Evolutionary conservation across 1,284 basidiomycete species (phyloP).

Genomic region (Mrakiaceae sp.): DNA sequence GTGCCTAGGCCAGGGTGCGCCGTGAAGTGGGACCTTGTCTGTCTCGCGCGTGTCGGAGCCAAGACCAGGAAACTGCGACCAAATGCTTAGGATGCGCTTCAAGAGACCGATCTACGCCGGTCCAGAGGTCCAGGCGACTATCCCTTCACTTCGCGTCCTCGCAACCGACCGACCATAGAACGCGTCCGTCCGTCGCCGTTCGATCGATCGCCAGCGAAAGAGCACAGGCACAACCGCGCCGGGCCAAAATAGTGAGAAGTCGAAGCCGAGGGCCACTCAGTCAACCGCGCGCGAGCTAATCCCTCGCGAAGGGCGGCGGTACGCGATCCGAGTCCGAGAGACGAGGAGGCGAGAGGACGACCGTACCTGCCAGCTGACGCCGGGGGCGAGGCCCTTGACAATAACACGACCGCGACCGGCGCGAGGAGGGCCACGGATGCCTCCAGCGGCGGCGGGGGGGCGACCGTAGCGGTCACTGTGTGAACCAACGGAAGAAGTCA

Average conservation of each 20-base stretch:
- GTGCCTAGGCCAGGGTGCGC: no score
- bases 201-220: neutral
- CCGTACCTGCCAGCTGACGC: constrained; percentile 93
- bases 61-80: no score
- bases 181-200: neutral
- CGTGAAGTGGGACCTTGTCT: no score
- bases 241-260: neutral
- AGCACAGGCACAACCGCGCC: no score
- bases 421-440: constrained; percentile 43
- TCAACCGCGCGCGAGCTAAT: neutral
- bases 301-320: neutral
- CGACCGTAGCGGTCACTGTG: neutral
- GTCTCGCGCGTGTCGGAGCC: no score
- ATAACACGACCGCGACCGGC: constrained; percentile 52
- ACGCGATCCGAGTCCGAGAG: neutral
- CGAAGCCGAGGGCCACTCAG: neutral
- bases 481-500: neutral
- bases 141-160: no score
- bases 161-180: no score
- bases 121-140: no score
- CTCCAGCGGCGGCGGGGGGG: constrained; percentile 8
- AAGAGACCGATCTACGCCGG: no score
- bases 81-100: no score
- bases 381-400: constrained; percentile 74
- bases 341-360: constrained; percentile 9